These are phyloP conservation scores for Exophiala viscosa DNA, from an alignment of 2,329 filamentous ascomycete genomes.

Conservation along the genomic window DNA sequence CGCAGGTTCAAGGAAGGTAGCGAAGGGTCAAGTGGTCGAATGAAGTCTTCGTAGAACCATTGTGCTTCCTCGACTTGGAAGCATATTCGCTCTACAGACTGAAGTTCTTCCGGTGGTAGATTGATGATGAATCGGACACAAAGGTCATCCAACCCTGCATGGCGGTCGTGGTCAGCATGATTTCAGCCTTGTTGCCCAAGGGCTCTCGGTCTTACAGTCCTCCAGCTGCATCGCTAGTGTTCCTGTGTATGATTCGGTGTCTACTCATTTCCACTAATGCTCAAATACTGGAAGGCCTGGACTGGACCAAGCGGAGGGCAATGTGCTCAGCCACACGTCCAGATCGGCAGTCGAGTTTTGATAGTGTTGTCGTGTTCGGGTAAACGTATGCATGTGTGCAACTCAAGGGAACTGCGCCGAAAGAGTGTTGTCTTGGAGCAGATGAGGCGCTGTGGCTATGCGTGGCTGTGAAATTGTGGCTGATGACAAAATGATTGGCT, in stretches of 20 bases:
- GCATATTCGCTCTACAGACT: conserved; percentile 87
- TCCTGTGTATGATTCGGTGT: conserved; percentile 43
- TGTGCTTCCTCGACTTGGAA: conserved; percentile 99
- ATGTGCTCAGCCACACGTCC: conserved; percentile 13
- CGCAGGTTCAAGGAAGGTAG: conserved; percentile 82
- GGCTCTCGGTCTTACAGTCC: conserved; percentile 61
- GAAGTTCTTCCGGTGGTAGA: conserved; percentile 84
- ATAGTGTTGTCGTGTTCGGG: conserved; percentile 6
- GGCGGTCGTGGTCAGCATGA: conserved; percentile 8
- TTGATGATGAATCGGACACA: conserved; percentile 98
- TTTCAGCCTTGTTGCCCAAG: neutral
- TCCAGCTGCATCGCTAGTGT: conserved; percentile 73
- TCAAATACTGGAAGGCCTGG: conserved; percentile 3
- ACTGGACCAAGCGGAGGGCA: neutral
- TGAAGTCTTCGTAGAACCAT: conserved; percentile 99
- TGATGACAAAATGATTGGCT: neutral
- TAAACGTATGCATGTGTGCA: neutral
- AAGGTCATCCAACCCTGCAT: conserved; percentile 86
- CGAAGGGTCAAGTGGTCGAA: conserved; percentile 79
- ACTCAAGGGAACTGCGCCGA: too few relatives aligned
- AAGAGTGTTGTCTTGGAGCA: neutral
- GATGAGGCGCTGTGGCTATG: neutral
- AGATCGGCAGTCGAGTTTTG: conserved; percentile 1
- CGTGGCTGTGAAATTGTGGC: conserved; percentile 2
- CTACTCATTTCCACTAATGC: conserved; percentile 56